Evolutionary conservation across 768 basidiomycete genomes (phyloP), one percentile per base, ranked within the genome.

Genomic region (Chiua virens): DNA sequence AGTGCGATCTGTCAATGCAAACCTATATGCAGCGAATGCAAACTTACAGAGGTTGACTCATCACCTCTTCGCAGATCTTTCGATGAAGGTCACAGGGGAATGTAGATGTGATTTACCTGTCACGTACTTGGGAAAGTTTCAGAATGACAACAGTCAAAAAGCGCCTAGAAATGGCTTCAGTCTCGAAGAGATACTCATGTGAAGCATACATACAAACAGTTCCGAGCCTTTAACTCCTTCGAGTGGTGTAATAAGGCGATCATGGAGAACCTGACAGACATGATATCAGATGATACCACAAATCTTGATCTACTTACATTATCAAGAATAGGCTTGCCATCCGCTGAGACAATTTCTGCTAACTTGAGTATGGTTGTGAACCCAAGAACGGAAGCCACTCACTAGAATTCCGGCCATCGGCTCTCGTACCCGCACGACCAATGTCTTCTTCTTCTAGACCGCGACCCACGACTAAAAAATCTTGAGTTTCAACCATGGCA

Each of bases 391-490:
- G 17, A 3, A 8, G 1, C 11, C 17, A 42, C 45, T 21, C 1
- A 78, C 80, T 76, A 67, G 80, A 79, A 52, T 80, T 78, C 46
- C 64, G 57, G 2, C 76, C 72, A 53, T 81, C 79, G 35, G 75
- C 73, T 47, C 80, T 78, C 5, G 10, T 13, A 17, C 14, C 8
- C 10, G 62, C 71, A 7, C 63, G 59, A 45, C 76, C 20, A 8
- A 2, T 8, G 32, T 50, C 55, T 1, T 25, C 20, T 10, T 42
- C 34, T 27, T 58, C 54, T 3, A 41, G 23, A 7, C 50, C 56
- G 22, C 52, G 56, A 5, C 56, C 56, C 5, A 54, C 51, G 42
- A 49, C 56, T 58, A 22, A 22, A 27, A 28, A 22, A 34, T 25
- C 6, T 11, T 39, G 3, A 17, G 18, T 22, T 39, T 13, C 23